Conservation (phyloP, 2,329 filamentous ascomycete species). For the Trichocomaceae sp. region DNA sequence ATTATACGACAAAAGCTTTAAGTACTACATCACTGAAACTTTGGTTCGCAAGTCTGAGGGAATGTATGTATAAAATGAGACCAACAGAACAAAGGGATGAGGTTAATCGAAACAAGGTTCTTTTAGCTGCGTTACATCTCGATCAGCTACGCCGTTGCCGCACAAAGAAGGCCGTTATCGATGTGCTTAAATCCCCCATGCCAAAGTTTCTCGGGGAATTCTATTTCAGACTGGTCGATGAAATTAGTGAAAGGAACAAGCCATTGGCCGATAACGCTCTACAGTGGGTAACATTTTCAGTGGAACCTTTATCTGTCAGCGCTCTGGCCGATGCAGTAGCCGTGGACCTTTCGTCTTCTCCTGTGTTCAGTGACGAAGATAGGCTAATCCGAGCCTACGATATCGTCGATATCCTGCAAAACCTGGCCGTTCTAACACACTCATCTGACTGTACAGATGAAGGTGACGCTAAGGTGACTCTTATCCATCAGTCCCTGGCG, state of each 20-base stretch:
- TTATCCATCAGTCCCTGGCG: too few relatives aligned
- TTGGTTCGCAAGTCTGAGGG: not conserved
- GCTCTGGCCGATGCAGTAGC: not conserved
- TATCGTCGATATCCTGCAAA: not conserved
- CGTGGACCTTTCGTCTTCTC: not conserved
- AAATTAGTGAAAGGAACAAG: not conserved
- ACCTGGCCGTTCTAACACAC: not conserved
- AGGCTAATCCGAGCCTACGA: not conserved
- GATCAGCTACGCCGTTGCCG: not conserved
- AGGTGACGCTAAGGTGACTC: too few relatives aligned
- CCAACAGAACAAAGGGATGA: not conserved
- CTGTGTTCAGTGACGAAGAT: not conserved
- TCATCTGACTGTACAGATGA: not conserved
- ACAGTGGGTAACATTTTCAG: not conserved
- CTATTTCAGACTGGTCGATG: not conserved
- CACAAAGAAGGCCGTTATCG: not conserved
- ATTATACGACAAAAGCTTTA: not conserved
- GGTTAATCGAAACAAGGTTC: not conserved
- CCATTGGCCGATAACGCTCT: not conserved
- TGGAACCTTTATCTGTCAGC: not conserved
- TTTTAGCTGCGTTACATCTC: not conserved
- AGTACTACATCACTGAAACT: not conserved
- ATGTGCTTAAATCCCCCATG: not conserved
- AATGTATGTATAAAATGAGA: not conserved
- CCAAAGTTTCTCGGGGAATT: not conserved